Percentiles rank a stretch among this genome's conserved stretches.
These are phyloP conservation scores for Eremochloa ophiuroides DNA, from an alignment of 176 grass and related monocot species.

Conservation along the genomic window DNA sequence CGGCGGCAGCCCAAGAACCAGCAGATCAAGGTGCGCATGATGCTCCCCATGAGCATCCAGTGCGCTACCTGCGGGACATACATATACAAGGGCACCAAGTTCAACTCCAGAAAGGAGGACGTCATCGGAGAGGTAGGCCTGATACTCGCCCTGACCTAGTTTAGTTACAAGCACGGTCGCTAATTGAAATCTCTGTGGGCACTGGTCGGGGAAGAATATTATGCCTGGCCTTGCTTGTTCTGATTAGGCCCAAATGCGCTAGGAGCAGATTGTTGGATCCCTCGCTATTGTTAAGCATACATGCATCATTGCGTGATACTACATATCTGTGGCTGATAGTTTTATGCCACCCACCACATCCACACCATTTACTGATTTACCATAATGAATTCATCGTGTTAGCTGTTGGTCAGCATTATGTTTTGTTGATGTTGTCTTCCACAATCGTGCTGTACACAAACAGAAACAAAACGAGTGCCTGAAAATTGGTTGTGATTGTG, in stretches of 20 bases:
- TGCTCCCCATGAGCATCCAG: slow-evolving; percentile 81
- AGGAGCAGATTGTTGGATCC: not conserved
- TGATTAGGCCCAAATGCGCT: not conserved
- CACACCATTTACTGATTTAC: not conserved
- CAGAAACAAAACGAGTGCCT: not conserved
- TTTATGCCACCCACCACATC: not conserved
- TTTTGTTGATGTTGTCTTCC: not conserved
- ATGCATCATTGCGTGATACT: not conserved
- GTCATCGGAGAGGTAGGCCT: slow-evolving; percentile 53
- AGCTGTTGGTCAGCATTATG: not conserved
- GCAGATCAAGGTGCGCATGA: slow-evolving; percentile 83
- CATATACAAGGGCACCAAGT: slow-evolving; percentile 87
- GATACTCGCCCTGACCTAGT: not conserved
- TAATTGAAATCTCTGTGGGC: not conserved
- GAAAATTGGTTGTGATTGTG: not conserved
- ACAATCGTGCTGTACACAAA: not conserved
- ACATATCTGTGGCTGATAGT: not conserved
- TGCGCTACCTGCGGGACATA: slow-evolving; percentile 68
- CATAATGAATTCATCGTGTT: not conserved
- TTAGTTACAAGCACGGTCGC: not conserved
- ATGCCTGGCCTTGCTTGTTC: not conserved
- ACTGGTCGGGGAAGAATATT: not conserved
- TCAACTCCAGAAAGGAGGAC: slow-evolving; percentile 83
- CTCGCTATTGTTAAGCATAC: not conserved
- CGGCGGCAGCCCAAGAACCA: slow-evolving; percentile 59